Base-by-base conservation (phyloP, 345 rosid genomes). In the Sisymbrium irio region DNA sequence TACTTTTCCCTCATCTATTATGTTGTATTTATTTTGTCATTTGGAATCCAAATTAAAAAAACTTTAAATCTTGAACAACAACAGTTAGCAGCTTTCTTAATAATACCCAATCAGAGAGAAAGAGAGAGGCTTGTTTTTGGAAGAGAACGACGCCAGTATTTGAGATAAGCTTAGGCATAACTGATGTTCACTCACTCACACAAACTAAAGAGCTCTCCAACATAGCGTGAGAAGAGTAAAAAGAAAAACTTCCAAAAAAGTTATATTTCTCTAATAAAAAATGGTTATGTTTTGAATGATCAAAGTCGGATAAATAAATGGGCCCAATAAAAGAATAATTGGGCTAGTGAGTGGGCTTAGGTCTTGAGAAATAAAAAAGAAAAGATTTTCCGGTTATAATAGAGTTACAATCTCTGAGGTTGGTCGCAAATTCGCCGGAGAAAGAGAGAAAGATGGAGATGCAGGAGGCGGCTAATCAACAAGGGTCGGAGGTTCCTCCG, bases 401-500 rank as follows among this genome's bases (percentile, higher is more conserved):
- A n/a, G n/a, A n/a, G n/a, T n/a, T n/a, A n/a, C n/a, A n/a, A n/a
- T n/a, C n/a, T n/a, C n/a, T n/a, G n/a, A n/a, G n/a, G n/a, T n/a
- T n/a, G n/a, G n/a, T n/a, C n/a, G n/a, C 15, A 11, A 19, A 18
- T 18, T 39, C 25, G 28, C 28, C 28, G 28, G 28, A 27, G 28
- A 27, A 3, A 27, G 28, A 4, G 25, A 49, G 14, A 20, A 14
- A 49, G 62, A 67, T 83, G 85, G 72, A 58, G 70, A 85, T 85
- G 89, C 84, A 78, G 61, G 91, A 89, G 69, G 77, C 27, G 5
- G 53, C 40, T 45, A 81, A 60, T 37, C 64, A 79, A 70, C 65
- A 71, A 72, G 90, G 85, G 65, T 70, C 82, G 14, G 98, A 96
- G 74, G 32, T 69, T 47, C 11, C 92, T 46, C 77, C 82, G 0